These are phyloP conservation scores for Aspergillus aculeatus DNA, from an alignment of 2,329 filamentous ascomycete genomes.

Conservation along the genomic window DNA sequence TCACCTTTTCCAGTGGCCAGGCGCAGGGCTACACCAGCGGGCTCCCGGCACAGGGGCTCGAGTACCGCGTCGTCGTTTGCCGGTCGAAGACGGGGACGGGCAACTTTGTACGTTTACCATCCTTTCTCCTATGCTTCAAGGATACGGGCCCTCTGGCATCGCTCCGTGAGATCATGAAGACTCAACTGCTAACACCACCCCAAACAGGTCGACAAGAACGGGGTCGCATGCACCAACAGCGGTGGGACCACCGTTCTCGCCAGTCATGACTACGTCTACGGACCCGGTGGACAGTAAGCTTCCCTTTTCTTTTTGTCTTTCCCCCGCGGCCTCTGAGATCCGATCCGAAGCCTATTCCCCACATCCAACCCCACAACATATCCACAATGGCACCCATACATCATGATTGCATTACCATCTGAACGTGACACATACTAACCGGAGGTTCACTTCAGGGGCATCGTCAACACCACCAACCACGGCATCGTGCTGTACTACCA, in stretches of 20 bases:
- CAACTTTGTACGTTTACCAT: slow-evolving; percentile 48
- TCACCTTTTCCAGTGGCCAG: slow-evolving; percentile 62
- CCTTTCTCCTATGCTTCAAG: no score
- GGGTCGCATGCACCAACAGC: slow-evolving; percentile 53
- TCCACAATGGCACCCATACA: not conserved
- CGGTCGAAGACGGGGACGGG: slow-evolving; percentile 53
- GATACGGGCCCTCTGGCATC: no score
- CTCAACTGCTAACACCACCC: slow-evolving; percentile 2
- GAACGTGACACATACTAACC: not conserved
- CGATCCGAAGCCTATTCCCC: not conserved
- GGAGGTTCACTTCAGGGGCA: slow-evolving; percentile 18
- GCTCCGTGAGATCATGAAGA: no score
- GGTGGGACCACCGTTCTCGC: slow-evolving; percentile 63
- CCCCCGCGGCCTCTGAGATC: not conserved
- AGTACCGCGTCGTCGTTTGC: slow-evolving; percentile 67
- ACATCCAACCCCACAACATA: not conserved
- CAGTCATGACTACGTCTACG: slow-evolving; percentile 61
- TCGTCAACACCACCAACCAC: slow-evolving; percentile 32
- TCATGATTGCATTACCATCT: not conserved
- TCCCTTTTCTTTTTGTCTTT: not conserved
- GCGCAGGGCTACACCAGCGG: slow-evolving; percentile 56
- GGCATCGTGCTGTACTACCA: slow-evolving; percentile 64
- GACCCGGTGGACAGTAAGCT: slow-evolving; percentile 64
- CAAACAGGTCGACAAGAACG: slow-evolving; percentile 51
- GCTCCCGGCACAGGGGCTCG: slow-evolving; percentile 54